Evolutionary conservation across 441 rosid species (phyloP), one percentile per base, ranked within the genome.

Genomic region (Populus hybrid): DNA sequence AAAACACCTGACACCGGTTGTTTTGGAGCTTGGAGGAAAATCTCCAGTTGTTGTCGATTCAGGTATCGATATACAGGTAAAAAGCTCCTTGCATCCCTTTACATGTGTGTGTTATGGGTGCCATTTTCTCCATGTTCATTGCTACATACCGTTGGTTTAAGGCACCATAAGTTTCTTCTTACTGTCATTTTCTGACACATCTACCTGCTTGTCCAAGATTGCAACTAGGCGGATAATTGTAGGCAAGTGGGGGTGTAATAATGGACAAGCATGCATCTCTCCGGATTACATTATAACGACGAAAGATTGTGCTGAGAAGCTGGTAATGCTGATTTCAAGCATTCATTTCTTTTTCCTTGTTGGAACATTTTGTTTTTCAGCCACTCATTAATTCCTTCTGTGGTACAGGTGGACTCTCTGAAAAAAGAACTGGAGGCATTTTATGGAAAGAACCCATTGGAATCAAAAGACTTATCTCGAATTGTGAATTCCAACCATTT

Each of bases 401-500:
- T 80, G 71, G 23, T 74, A 42, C 83, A 97, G 99, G 83, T 94
- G 85, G 92, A 87, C 77, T 80, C 86, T 36, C 70, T 97, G 77
- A 94, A 89, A 86, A 69, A 46, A 14, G 98, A 90, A 78, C 73
- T 97, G 61, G 91, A 90, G 84, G 78, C 64, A 4, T 94, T 92
- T 88, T 97, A 87, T 40, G 99, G 99, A 73, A 86, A 89, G 82
- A 86, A 87, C 63, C 93, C 95, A 1, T 71, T 97, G 88, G 92
- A 89, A 79, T 94, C 99, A 3, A 90, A 88, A 74, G 95, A 97
- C 80, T 68, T 97, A 79, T 90, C 99, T 16, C 94, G 93, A 70
- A 90, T 97, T 46, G 97, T 97, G 69, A 97, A 90, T 83, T 81
- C 89, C 14, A 90, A 85, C 78, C 99, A 97, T 88, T 94, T 91